Conservation (phyloP, 2,329 filamentous ascomycete genomes). For the Aureobasidium uvarum region DNA sequence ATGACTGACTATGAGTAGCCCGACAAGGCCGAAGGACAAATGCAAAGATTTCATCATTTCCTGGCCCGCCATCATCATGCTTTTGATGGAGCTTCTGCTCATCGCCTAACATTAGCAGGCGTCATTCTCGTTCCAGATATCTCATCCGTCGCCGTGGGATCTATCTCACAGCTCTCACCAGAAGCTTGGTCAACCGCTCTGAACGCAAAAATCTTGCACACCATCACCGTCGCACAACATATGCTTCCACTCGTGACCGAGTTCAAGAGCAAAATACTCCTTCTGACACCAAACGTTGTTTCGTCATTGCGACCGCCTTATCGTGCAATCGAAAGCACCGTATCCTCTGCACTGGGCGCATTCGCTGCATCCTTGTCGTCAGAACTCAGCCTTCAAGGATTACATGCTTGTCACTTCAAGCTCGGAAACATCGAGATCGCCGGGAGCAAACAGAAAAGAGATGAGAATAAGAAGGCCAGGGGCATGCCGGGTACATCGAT, state of each 20-base stretch:
- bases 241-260: conserved; percentile 63
- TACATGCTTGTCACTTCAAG: conserved; percentile 82
- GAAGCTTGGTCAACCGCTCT: conserved; percentile 85
- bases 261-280: conserved; percentile 64
- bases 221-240: conserved; percentile 82
- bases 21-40: conserved; percentile 64
- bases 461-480: conserved; percentile 45
- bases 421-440: conserved; percentile 88
- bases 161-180: conserved; percentile 79
- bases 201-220: conserved; percentile 87
- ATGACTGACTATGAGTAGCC: conserved; percentile 51
- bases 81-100: conserved; percentile 70
- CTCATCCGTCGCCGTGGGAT: conserved; percentile 61
- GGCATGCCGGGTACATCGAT: conserved; percentile 65
- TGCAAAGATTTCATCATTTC: conserved; percentile 68
- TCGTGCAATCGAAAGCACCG: conserved; percentile 79
- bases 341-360: conserved; percentile 81
- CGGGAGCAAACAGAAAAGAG: conserved; percentile 43
- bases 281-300: conserved; percentile 77
- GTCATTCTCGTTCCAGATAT: conserved; percentile 80
- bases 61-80: conserved; percentile 74
- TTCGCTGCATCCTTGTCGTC: conserved; percentile 77
- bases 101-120: conserved; percentile 73
- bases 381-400: conserved; percentile 72
- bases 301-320: conserved; percentile 76